phyloP scores from a whole-genome alignment of 2,329 filamentous ascomycete genomes.

The Huntiella bhutanensis region DNA sequence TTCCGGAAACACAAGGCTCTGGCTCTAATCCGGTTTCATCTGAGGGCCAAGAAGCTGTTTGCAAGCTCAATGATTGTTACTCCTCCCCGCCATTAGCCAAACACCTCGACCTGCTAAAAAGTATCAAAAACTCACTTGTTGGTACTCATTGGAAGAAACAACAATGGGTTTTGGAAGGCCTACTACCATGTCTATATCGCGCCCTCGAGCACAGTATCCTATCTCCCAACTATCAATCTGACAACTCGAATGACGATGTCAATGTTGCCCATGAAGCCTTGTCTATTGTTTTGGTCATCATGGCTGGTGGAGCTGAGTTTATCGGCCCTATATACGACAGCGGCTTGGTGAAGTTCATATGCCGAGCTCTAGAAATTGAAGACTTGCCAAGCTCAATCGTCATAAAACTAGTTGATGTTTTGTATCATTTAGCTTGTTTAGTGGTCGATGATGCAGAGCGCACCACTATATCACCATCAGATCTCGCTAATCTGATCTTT shows the following conservation, averaged over 20 bases:
- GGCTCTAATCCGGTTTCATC: too few relatives aligned
- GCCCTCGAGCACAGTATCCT: slow-evolving; percentile 18
- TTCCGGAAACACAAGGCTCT: too few relatives aligned
- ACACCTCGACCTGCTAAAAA: too few relatives aligned
- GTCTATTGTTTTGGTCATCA: neutral
- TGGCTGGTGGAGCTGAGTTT: slow-evolving; percentile 58
- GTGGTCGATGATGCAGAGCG: slow-evolving; percentile 1
- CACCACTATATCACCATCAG: neutral
- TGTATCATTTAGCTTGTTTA: neutral
- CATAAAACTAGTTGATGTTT: slow-evolving; percentile 51
- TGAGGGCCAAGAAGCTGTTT: too few relatives aligned
- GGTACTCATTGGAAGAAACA: neutral
- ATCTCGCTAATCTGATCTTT: slow-evolving; percentile 1
- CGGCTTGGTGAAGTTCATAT: slow-evolving; percentile 46
- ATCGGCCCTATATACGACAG: slow-evolving; percentile 54
- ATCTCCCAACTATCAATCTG: neutral
- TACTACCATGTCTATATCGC: too few relatives aligned
- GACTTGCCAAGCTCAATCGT: slow-evolving; percentile 47
- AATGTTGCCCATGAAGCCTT: slow-evolving; percentile 3
- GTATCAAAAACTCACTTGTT: neutral
- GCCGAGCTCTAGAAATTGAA: slow-evolving; percentile 48
- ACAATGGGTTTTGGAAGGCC: slow-evolving; percentile 26
- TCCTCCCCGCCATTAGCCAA: too few relatives aligned
- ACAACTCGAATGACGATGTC: neutral
- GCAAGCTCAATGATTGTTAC: too few relatives aligned